phyloP scores from a whole-genome alignment of 2,329 filamentous ascomycete species.

The Cercospora sojina region DNA sequence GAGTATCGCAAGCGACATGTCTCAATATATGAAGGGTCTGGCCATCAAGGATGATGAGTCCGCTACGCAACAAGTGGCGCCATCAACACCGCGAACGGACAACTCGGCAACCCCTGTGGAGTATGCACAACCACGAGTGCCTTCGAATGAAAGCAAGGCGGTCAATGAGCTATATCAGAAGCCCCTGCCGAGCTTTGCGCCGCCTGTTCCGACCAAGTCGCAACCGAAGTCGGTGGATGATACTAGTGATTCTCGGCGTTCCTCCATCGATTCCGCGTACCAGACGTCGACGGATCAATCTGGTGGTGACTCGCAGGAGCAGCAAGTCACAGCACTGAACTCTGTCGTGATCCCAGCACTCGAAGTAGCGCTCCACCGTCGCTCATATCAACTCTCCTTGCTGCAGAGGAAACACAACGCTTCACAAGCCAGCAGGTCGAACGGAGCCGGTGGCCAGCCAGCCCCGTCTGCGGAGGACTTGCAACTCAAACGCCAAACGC shows the following conservation, averaged over 20 bases:
- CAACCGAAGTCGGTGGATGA: background rate
- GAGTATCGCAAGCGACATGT: slow-evolving; percentile 48
- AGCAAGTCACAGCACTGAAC: slow-evolving; percentile 78
- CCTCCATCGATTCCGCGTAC: slow-evolving; percentile 6
- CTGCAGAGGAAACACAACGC: slow-evolving; percentile 47
- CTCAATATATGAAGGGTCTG: slow-evolving; percentile 40
- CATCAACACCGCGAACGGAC: slow-evolving; percentile 10
- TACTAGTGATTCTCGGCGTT: background rate
- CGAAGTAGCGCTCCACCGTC: slow-evolving; percentile 82
- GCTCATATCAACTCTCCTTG: slow-evolving; percentile 59
- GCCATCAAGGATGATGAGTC: slow-evolving; percentile 37
- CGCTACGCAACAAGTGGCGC: slow-evolving; percentile 20
- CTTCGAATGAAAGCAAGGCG: slow-evolving; percentile 12
- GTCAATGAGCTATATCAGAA: slow-evolving; percentile 37
- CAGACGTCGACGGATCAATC: slow-evolving; percentile 2
- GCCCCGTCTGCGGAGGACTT: slow-evolving; percentile 37
- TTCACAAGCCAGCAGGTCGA: slow-evolving; percentile 25
- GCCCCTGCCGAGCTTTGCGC: slow-evolving; percentile 35
- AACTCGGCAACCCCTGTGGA: slow-evolving; percentile 15
- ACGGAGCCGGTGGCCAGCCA: background rate
- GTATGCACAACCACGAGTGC: slow-evolving; percentile 15
- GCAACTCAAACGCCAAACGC: slow-evolving; percentile 58
- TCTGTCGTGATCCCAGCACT: slow-evolving; percentile 92
- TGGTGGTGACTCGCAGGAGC: slow-evolving; percentile 19
- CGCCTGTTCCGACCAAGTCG: slow-evolving; percentile 18